phyloP scores from a whole-genome alignment of 164 flowering plant species.

The Kalanchoe fedtschenkoi region DNA sequence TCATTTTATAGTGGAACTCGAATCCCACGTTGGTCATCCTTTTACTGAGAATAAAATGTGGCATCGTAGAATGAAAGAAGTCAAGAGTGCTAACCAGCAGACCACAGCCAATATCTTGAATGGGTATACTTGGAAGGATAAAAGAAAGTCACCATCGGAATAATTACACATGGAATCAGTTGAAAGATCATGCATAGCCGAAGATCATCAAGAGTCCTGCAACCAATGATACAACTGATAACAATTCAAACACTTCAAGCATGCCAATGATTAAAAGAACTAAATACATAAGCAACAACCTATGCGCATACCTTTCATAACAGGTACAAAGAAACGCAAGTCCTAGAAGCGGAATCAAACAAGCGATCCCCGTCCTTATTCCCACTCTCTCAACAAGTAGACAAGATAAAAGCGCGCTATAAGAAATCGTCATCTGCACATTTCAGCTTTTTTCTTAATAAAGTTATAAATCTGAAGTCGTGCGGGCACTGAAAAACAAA shows the following conservation, averaged over 20 bases:
- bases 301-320: conserved; percentile 28
- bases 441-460: background rate
- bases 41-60: too few species aligned
- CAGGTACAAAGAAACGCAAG: conserved; percentile 22
- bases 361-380: conserved; percentile 27
- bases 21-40: too few species aligned
- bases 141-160: conserved; percentile 25
- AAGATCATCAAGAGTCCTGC: conserved; percentile 47
- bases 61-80: background rate
- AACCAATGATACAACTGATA: conserved; percentile 22
- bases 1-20: too few species aligned
- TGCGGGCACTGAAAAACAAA: background rate
- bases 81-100: conserved; percentile 23
- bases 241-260: conserved; percentile 15
- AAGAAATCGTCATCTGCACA: conserved; percentile 46
- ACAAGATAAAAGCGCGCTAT: conserved; percentile 30
- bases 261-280: background rate
- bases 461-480: background rate
- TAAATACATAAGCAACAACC: background rate
- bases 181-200: conserved; percentile 42
- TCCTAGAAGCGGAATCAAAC: conserved; percentile 24
- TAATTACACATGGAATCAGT: conserved; percentile 29
- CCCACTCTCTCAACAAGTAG: conserved; percentile 37
- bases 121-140: conserved; percentile 40
- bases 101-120: conserved; percentile 44